Evolutionary conservation across 2,329 filamentous ascomycete species (phyloP), one percentile per base, ranked within the genome.

Genomic region (Phialophora expanda): DNA sequence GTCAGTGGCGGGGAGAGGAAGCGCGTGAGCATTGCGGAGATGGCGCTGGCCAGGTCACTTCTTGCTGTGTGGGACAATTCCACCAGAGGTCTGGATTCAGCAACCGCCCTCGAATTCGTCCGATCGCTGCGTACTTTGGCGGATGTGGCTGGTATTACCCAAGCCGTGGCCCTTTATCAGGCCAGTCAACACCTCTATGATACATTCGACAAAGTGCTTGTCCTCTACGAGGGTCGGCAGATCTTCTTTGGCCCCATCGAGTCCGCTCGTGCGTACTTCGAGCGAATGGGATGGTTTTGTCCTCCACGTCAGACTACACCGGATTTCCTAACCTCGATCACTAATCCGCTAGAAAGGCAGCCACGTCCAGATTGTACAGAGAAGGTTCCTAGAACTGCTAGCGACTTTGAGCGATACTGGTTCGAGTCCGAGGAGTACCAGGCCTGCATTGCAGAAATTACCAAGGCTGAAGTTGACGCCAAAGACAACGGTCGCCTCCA

Each of bases 1-100:
- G 87, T 91, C 0, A 87, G 85, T 20, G 89, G 88, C 32, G 89
- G 89, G 26, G 89, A 91, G 74, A 78, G 88, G 5, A 90, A 90
- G 76, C 84, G 89, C 69, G 87, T 90, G 0, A 89, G 86, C 1
- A 89, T 91, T 59, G 85, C 88, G 3, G 89, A 91, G 71, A 84
- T 82, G 11, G 62, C 67, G 5, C 38, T 67, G n/a, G 61, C 69
- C 20, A 51, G 67, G 12, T 65, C 67, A 17, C 30, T 62, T 1
- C 74, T 90, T 65, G 83, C 86, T 0, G 85, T 85, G 34, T 83
- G 81, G 81, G 81, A 83, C 63, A 79, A 85, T 70, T 76, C 80
- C 60, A 80, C 81, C 3, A 74, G 83, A 62, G 84, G 85, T 26
- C 76, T 86, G 7, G 84, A 86, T 68, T 80, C 82, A 11, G 80